Percentiles rank a stretch among this genome's conserved stretches.
Conservation (phyloP, 176 grass and related monocot genomes). For the Phoenix roebelenii region DNA sequence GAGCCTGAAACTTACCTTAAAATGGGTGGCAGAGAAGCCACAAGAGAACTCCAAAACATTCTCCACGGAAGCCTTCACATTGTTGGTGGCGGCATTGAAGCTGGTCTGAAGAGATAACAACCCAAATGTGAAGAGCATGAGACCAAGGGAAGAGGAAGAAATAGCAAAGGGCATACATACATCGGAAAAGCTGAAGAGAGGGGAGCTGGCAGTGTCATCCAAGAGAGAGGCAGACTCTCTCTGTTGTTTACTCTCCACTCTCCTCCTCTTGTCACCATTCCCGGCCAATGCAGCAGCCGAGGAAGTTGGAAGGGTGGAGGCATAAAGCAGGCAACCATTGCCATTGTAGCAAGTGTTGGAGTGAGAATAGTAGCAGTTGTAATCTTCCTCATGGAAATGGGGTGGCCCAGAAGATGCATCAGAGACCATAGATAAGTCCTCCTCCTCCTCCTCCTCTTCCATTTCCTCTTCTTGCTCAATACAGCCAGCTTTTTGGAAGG, state of each 20-base stretch:
- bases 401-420: slow-evolving; percentile 92
- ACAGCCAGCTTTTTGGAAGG: slow-evolving; percentile 1
- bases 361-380: background rate
- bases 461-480: slow-evolving; percentile 12
- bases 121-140: background rate
- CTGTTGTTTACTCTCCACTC: slow-evolving; percentile 23
- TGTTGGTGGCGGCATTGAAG: background rate
- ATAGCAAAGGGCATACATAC: slow-evolving; percentile 2
- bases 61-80: slow-evolving; percentile 13
- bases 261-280: slow-evolving; percentile 25
- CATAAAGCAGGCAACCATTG: background rate
- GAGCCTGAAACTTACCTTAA: slow-evolving; percentile 11
- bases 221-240: slow-evolving; percentile 40
- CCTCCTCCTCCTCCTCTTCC: slow-evolving; percentile 37
- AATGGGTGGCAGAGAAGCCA: slow-evolving; percentile 32
- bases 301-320: background rate
- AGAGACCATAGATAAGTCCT: slow-evolving; percentile 91
- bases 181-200: slow-evolving; percentile 38
- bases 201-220: slow-evolving; percentile 95
- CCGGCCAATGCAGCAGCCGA: background rate
- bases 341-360: background rate
- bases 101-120: background rate
- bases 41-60: slow-evolving; percentile 35
- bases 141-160: background rate
- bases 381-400: slow-evolving; percentile 37